Evolutionary conservation across 345 rosid species (phyloP), one percentile per base, ranked within the genome.

Genomic region (Anastatica hierochuntica): DNA sequence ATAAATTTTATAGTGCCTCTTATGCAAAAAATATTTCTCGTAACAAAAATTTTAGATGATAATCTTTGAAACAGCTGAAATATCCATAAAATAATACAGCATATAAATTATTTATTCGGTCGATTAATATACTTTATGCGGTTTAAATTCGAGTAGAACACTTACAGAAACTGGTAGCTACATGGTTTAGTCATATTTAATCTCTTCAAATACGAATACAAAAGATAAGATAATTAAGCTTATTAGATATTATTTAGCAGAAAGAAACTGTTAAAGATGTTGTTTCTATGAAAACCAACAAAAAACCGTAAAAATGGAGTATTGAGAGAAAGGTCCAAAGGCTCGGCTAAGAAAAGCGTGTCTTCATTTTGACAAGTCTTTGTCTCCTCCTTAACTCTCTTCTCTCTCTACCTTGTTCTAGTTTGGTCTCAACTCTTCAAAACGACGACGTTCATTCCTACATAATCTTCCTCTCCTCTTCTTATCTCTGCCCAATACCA

Each of bases 321-420:
- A 35, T 23, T 26, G 46, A 54, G 44, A 70, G 82, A 78, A 81
- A 61, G 67, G 76, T 75, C 81, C 73, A 73, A 77, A 58, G 63
- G 58, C 78, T 78, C 81, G 79, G 76, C 75, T 56, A 62, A 61
- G 66, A 61, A 62, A 69, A 66, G 50, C 56, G 70, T 58, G 80
- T 75, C 77, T 57, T 63, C 60, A 67, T 53, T 37, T 63, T 68
- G 88, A 73, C 64, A 72, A 45, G 95, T 83, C 97, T 63, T 59
- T 83, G 68, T 87, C 98, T 71, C 62, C 43, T 68, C 79, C 66
- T 74, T 67, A 60, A 60, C 66, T 60, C 27, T 17, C 57, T 58
- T 56, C 34, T 46, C 63, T 68, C 47, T 63, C 42, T 58, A 37
- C 68, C 68, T 14, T 39, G 17, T 60, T 56, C 62, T 34, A 55